These are phyloP conservation scores for Pezicula radicicola DNA, from an alignment of 2,329 filamentous ascomycete genomes.

Conservation along the genomic window DNA sequence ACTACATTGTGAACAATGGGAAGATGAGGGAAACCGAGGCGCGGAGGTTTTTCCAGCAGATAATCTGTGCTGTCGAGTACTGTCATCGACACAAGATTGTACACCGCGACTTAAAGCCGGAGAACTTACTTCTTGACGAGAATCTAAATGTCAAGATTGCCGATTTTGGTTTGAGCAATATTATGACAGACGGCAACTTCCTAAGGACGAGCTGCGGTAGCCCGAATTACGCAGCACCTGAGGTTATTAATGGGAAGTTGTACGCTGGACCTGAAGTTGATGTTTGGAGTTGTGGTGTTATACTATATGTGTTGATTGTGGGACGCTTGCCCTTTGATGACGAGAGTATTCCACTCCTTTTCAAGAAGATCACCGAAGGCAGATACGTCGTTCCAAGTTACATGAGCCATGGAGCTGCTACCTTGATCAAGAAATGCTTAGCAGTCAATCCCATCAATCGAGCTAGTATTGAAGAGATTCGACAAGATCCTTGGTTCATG, in stretches of 20 bases:
- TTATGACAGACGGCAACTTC: constrained; percentile 99
- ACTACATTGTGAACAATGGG: constrained; percentile 95
- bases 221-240: constrained; percentile 95
- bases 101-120: constrained; percentile 93
- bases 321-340: constrained; percentile 93
- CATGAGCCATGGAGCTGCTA: constrained; percentile 79
- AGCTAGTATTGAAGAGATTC: constrained; percentile 90
- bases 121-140: constrained; percentile 92
- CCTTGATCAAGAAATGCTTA: constrained; percentile 87
- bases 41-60: constrained; percentile 98
- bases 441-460: constrained; percentile 93
- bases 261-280: constrained; percentile 98
- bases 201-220: constrained; percentile 98
- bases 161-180: constrained; percentile 97
- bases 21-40: constrained; percentile 88
- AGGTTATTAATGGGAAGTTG: constrained; percentile 96
- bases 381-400: constrained; percentile 91
- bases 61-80: constrained; percentile 97
- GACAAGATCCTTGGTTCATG: constrained; percentile 90
- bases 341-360: constrained; percentile 94
- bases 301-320: constrained; percentile 78
- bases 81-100: constrained; percentile 99
- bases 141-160: constrained; percentile 98
- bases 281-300: constrained; percentile 96
- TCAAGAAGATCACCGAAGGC: constrained; percentile 95